Conservation (phyloP, 371 early-diverging fungal genomes). For the Dichotomocladium elegans region DNA sequence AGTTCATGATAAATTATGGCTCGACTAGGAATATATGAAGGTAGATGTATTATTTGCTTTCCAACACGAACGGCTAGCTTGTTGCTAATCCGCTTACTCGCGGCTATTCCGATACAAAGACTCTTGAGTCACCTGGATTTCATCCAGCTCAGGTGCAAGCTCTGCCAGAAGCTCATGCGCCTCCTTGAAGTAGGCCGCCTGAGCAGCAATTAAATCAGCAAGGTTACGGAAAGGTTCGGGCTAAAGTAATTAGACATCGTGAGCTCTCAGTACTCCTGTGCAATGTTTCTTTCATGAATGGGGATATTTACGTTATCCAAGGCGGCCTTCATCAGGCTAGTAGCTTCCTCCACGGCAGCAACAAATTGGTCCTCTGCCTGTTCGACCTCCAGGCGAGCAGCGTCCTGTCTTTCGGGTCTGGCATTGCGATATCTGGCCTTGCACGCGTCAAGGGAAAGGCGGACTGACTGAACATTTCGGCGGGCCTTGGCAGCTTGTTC, state of each 20-base stretch:
- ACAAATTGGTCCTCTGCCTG: conserved; percentile 92
- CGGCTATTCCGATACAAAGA: conserved; percentile 70
- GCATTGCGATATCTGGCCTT: conserved; percentile 73
- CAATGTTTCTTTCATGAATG: not conserved
- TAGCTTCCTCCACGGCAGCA: conserved; percentile 87
- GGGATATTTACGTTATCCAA: conserved; percentile 65
- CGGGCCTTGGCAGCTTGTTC: conserved; percentile 83
- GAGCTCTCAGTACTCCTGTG: not conserved
- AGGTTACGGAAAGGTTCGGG: conserved; percentile 83
- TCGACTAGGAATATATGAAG: no score
- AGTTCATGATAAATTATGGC: no score
- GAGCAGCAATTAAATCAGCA: conserved; percentile 82
- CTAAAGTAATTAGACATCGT: conserved; percentile 22
- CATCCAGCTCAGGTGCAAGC: conserved; percentile 87
- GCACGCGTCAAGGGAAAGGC: conserved; percentile 81
- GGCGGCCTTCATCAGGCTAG: conserved; percentile 85
- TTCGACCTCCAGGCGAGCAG: conserved; percentile 76
- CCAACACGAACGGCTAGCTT: not conserved
- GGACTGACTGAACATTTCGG: conserved; percentile 70
- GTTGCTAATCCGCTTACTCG: conserved; percentile 30
- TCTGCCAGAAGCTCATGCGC: conserved; percentile 75
- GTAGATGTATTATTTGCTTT: no score
- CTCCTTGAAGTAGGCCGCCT: conserved; percentile 82
- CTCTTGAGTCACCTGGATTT: conserved; percentile 88
- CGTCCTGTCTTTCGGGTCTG: conserved; percentile 63